phyloP scores from a whole-genome alignment of 2,329 filamentous ascomycete genomes.

The Paecilomyces sp. region DNA sequence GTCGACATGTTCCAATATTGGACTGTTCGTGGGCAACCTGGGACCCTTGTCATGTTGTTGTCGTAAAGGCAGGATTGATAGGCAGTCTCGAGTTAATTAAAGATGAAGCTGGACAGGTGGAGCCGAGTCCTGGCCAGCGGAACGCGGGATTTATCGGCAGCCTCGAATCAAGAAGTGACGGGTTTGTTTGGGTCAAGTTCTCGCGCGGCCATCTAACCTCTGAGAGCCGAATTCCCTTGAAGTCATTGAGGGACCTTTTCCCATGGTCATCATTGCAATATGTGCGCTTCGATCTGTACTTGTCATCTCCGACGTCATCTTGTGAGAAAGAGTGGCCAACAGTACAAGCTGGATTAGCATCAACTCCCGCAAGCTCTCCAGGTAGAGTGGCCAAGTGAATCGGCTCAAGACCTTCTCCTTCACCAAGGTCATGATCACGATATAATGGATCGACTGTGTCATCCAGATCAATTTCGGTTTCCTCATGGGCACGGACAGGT shows the following conservation, averaged over 20 bases:
- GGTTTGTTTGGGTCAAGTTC: constrained; percentile 7
- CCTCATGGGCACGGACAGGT: constrained; percentile 3
- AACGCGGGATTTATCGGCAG: constrained; percentile 27
- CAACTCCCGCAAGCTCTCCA: constrained; percentile 17
- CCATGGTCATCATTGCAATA: not conserved
- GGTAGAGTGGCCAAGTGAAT: constrained; percentile 7
- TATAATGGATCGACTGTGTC: constrained; percentile 8
- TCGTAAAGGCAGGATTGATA: not conserved
- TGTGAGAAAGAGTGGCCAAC: constrained; percentile 1
- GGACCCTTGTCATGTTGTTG: not conserved
- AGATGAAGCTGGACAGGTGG: constrained; percentile 1
- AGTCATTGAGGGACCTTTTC: constrained; percentile 8
- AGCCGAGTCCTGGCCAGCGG: not conserved
- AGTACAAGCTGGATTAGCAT: constrained; percentile 12
- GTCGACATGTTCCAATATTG: too few species aligned
- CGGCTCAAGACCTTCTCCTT: constrained; percentile 2
- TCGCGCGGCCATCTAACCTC: constrained; percentile 4
- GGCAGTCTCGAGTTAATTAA: not conserved
- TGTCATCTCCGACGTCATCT: not conserved
- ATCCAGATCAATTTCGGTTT: constrained; percentile 13
- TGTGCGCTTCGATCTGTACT: not conserved
- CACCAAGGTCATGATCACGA: constrained; percentile 3
- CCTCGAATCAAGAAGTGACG: constrained; percentile 21
- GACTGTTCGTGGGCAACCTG: too few species aligned
- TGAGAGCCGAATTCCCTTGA: constrained; percentile 8